Evolutionary conservation across 2,329 filamentous ascomycete species (phyloP).

Genomic region (Aspergillus transmontanensis): DNA sequence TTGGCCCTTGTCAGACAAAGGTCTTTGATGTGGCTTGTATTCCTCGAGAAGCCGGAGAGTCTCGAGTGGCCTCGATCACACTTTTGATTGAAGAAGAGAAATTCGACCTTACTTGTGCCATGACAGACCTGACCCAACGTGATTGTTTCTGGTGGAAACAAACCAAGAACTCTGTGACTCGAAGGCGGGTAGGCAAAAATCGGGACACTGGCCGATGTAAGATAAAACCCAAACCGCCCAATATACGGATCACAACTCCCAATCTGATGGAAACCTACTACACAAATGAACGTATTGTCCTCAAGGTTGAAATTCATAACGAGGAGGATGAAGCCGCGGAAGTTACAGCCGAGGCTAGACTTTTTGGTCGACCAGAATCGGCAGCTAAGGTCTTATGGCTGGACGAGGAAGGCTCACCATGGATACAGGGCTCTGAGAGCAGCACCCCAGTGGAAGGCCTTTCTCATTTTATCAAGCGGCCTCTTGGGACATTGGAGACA

Average conservation of each 20-base stretch:
- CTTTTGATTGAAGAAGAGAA: slow-evolving; percentile 64
- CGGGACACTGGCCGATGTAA: slow-evolving; percentile 61
- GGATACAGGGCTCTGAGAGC: slow-evolving; percentile 21
- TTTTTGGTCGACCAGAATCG: slow-evolving; percentile 61
- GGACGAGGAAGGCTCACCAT: slow-evolving; percentile 33
- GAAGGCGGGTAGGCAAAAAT: slow-evolving; percentile 47
- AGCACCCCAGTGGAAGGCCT: slow-evolving; percentile 31
- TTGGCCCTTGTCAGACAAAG: slow-evolving; percentile 67
- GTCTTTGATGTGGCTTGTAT: slow-evolving; percentile 73
- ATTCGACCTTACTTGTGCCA: slow-evolving; percentile 69
- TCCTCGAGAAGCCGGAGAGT: slow-evolving; percentile 80
- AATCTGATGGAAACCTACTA: slow-evolving; percentile 74
- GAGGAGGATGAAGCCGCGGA: slow-evolving; percentile 78
- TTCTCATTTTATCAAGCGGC: slow-evolving; percentile 35
- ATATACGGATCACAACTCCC: slow-evolving; percentile 74
- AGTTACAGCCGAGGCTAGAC: slow-evolving; percentile 68
- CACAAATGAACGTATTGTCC: slow-evolving; percentile 72
- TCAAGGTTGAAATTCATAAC: slow-evolving; percentile 74
- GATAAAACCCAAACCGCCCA: slow-evolving; percentile 86
- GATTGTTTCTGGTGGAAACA: slow-evolving; percentile 48
- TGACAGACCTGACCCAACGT: slow-evolving; percentile 46
- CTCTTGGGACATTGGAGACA: slow-evolving; percentile 39
- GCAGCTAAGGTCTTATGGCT: slow-evolving; percentile 52
- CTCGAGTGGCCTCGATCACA: slow-evolving; percentile 64
- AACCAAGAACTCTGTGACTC: slow-evolving; percentile 35